Evolutionary conservation across 2,329 filamentous ascomycete genomes (phyloP), one percentile per base, ranked within the genome.

Genomic region (Cladosporium sp.): DNA sequence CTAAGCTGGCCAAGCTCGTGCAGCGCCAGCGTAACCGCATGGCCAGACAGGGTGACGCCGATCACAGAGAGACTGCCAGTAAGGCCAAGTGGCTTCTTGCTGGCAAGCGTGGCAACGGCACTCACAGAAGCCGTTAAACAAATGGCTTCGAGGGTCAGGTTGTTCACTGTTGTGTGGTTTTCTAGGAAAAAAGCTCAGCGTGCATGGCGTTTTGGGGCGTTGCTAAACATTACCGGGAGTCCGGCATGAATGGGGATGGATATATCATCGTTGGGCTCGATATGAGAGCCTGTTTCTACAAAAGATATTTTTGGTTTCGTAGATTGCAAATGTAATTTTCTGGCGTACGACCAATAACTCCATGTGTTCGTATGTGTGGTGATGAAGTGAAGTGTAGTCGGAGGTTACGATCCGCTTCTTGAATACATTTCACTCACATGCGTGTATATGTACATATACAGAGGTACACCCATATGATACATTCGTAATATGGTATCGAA

Each of bases 11-110:
- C 77, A 98, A 97, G 86, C 82, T 99, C 77, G 86, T 89, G 74
- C 96, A 99, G 89, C 93, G 94, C 86, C 94, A 93, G 87, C 97
- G 96, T 93, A 99, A 99, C 84, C 88, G 94, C 70, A 95, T 96
- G 90, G 95, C 95, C 53, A 89, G 93, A 79, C 92, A 96, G 85
- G 95, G 95, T 84, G 95, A 99, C 83, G 93, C 90, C 68, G 95
- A 99, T 85, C 88, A 96, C 77, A 94, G 98, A 81, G 88, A 88
- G 68, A 89, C 89, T 65, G 91, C 91, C 44, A 86, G 91, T 62
- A 81, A 96, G 80, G 87, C 89, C 69, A 99, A 96, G 83, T 95
- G 98, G 82, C 84, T 99, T 86, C 90, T 96, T 78, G 85, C 91
- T 67, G 95, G 95, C 74, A 99, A 98, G 86, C 90, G 95, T 78